These are phyloP conservation scores for Brassica incana DNA, from an alignment of 345 rosid genomes.

Conservation along the genomic window DNA sequence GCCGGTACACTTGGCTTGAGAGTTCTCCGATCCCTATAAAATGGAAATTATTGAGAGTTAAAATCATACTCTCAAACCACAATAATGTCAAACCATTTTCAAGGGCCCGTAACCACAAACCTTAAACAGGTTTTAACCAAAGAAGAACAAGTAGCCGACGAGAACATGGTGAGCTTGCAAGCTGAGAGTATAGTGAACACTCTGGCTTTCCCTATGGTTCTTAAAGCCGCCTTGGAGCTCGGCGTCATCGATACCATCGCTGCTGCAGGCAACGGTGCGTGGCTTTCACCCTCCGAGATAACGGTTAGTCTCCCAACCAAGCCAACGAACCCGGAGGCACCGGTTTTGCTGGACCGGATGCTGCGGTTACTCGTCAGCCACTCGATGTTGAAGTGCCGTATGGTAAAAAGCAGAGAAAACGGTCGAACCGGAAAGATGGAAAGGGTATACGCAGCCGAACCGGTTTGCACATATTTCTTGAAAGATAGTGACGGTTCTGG, in stretches of 20 bases:
- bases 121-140: constrained; percentile 7
- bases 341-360: constrained; percentile 55
- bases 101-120: not conserved
- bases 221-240: constrained; percentile 51
- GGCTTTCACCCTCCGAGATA: constrained; percentile 52
- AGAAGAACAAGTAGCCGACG: constrained; percentile 6
- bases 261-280: constrained; percentile 32
- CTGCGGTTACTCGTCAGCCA: constrained; percentile 55
- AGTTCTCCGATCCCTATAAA: not conserved
- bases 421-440: constrained; percentile 8
- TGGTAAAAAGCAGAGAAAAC: constrained; percentile 11
- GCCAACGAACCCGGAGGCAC: constrained; percentile 44
- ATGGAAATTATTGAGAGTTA: no score
- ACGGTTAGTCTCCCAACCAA: constrained; percentile 34
- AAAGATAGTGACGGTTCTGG: constrained; percentile 30
- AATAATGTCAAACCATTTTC: constrained; percentile 23
- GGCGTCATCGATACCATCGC: constrained; percentile 51
- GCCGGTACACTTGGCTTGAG: not conserved
- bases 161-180: constrained; percentile 28
- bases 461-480: constrained; percentile 33
- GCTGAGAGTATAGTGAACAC: constrained; percentile 26
- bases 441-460: constrained; percentile 31
- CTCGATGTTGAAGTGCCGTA: constrained; percentile 44
- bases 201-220: constrained; percentile 50
- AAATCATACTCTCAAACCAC: not conserved